Percentiles rank a stretch among this genome's conserved stretches.
These are phyloP conservation scores for Myrica gale DNA, from an alignment of 306 rosid species.

Conservation along the genomic window DNA sequence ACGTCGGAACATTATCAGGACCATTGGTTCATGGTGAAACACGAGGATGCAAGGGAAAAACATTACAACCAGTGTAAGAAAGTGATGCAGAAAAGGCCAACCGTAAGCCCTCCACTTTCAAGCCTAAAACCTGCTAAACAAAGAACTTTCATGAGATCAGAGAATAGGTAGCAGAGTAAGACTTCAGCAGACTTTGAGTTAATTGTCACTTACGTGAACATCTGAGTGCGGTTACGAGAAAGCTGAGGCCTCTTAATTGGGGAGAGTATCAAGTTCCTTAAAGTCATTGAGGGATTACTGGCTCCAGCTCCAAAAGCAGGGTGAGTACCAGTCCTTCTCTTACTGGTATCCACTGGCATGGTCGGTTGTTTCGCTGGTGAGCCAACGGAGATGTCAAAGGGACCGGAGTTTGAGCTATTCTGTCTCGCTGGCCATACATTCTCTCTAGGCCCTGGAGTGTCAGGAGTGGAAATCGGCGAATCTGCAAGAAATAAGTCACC, in stretches of 20 bases:
- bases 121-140: slow-evolving; percentile 67
- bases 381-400: slow-evolving; percentile 72
- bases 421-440: slow-evolving; percentile 91
- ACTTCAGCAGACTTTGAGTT: slow-evolving; percentile 8
- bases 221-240: slow-evolving; percentile 76
- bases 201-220: slow-evolving; percentile 73
- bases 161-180: neutral
- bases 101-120: slow-evolving; percentile 28
- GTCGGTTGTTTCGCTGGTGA: slow-evolving; percentile 72
- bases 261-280: slow-evolving; percentile 83
- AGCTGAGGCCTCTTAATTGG: slow-evolving; percentile 96
- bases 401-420: slow-evolving; percentile 78
- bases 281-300: slow-evolving; percentile 73
- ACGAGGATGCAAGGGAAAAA: neutral
- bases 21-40: neutral
- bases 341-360: slow-evolving; percentile 55
- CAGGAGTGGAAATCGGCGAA: slow-evolving; percentile 69
- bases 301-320: slow-evolving; percentile 58
- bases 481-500: slow-evolving; percentile 91
- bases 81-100: neutral
- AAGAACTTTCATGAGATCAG: slow-evolving; percentile 26
- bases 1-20: neutral
- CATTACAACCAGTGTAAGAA: neutral
- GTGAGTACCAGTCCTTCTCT: slow-evolving; percentile 67
- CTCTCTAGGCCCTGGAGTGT: slow-evolving; percentile 98